A percentile compares a stretch with the other conserved stretches of the same genome.
Evolutionary conservation across 805 yeast genomes (phyloP).

Genomic region (Gaillardinia entomophila): DNA sequence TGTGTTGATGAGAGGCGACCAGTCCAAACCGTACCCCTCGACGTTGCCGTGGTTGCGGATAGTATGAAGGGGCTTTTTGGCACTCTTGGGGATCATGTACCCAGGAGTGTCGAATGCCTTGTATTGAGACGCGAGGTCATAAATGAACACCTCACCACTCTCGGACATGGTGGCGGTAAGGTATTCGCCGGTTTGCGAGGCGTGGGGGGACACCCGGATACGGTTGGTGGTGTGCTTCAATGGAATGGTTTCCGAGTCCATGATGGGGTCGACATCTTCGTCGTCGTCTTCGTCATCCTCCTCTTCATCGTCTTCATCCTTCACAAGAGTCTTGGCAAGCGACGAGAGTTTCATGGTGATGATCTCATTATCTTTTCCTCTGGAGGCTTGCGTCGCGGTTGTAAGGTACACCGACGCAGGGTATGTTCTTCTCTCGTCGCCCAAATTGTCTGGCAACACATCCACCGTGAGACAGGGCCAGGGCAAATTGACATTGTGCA

Average conservation of each 20-base stretch:
- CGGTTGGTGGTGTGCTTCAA: slow-evolving; percentile 84
- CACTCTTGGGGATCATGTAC: slow-evolving; percentile 65
- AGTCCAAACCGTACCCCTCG: slow-evolving; percentile 96
- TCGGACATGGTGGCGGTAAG: slow-evolving; percentile 86
- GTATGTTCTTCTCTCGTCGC: slow-evolving; percentile 80
- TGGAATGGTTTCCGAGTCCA: slow-evolving; percentile 79
- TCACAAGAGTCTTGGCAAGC: slow-evolving; percentile 79
- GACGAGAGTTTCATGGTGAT: slow-evolving; percentile 78
- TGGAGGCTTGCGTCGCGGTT: slow-evolving; percentile 91
- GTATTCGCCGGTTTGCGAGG: slow-evolving; percentile 68
- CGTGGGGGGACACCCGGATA: slow-evolving; percentile 76
- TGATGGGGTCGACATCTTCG: slow-evolving; percentile 69
- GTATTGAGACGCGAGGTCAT: slow-evolving; percentile 73
- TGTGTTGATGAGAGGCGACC: slow-evolving; percentile 81
- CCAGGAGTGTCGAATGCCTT: slow-evolving; percentile 90
- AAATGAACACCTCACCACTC: slow-evolving; percentile 82
- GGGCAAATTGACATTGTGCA: slow-evolving; percentile 87
- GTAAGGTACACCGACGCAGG: slow-evolving; percentile 85
- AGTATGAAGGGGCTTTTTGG: slow-evolving; percentile 78
- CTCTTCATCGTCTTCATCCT: slow-evolving; percentile 71
- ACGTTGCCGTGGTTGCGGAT: slow-evolving; percentile 82
- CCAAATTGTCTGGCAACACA: slow-evolving; percentile 78
- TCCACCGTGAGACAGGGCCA: slow-evolving; percentile 97
- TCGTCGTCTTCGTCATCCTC: slow-evolving; percentile 69
- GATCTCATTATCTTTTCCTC: slow-evolving; percentile 82